Conservation (phyloP, 2,329 filamentous ascomycete species). For the Hypocreales sp. region DNA sequence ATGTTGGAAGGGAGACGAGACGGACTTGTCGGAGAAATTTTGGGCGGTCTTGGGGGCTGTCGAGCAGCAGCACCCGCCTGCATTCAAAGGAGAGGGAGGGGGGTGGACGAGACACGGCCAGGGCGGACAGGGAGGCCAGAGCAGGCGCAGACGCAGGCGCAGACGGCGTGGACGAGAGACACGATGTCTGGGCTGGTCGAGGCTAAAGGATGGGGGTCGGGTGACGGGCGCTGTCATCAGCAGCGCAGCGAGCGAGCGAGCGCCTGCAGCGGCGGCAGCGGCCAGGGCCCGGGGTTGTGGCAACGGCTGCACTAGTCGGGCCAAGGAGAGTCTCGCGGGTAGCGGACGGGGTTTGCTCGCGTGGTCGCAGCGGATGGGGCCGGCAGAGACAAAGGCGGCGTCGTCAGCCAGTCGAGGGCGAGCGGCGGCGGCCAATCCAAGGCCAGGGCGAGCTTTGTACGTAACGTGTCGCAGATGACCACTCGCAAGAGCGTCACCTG, state of each 20-base stretch:
- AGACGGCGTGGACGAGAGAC: background rate
- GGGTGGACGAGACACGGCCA: conserved; percentile 5
- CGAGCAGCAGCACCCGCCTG: conserved; percentile 56
- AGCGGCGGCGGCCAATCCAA: background rate
- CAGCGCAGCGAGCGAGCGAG: too few relatives aligned
- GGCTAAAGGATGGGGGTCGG: background rate
- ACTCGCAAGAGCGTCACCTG: background rate
- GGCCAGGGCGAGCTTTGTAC: background rate
- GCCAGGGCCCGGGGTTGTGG: too few relatives aligned
- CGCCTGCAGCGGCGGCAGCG: too few relatives aligned
- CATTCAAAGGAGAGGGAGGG: conserved; percentile 18
- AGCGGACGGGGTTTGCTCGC: too few relatives aligned
- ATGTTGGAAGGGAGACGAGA: conserved; percentile 69
- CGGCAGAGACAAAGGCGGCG: background rate
- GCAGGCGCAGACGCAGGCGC: background rate
- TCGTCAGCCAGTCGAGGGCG: background rate
- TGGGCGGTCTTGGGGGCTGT: conserved; percentile 67
- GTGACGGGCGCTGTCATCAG: too few relatives aligned
- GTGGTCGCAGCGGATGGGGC: conserved; percentile 1
- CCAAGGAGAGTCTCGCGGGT: too few relatives aligned
- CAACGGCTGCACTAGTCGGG: too few relatives aligned
- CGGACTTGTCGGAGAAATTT: conserved; percentile 63
- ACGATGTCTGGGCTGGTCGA: background rate
- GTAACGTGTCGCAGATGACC: conserved; percentile 3
- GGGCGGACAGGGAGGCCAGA: conserved; percentile 17